Percentiles rank a stretch among this genome's conserved stretches.
Conservation (phyloP, 805 yeast genomes). For the Metschnikowia cerradonensis region DNA sequence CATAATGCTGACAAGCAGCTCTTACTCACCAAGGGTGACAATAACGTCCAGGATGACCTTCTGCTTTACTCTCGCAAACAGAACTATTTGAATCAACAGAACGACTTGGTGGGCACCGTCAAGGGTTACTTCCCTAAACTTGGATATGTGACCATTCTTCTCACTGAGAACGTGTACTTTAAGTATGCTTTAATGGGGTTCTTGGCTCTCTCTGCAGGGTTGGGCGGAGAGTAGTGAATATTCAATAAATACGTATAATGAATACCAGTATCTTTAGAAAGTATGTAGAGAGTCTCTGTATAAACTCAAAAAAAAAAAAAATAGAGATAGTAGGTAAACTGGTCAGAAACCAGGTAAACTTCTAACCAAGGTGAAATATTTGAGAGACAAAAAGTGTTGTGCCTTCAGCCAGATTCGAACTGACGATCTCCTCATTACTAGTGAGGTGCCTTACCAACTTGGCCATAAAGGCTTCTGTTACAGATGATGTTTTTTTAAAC, state of each 20-base stretch:
- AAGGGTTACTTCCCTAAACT: conserved; percentile 84
- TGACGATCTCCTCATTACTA: conserved; percentile 41
- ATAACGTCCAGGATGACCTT: conserved; percentile 87
- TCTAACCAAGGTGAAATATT: not conserved
- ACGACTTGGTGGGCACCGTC: conserved; percentile 87
- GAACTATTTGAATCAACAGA: conserved; percentile 67
- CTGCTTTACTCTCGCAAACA: conserved; percentile 76
- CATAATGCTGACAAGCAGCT: conserved; percentile 55
- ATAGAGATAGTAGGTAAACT: too few relatives aligned
- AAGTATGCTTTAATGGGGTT: conserved; percentile 73
- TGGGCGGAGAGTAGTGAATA: conserved; percentile 27
- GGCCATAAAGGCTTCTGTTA: conserved; percentile 29
- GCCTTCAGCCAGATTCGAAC: conserved; percentile 21
- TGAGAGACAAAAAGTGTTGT: not conserved
- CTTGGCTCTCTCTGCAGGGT: conserved; percentile 64
- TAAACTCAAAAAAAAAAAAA: too few relatives aligned
- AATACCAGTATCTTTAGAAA: too few relatives aligned
- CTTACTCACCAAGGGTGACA: conserved; percentile 92
- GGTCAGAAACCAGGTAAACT: too few relatives aligned
- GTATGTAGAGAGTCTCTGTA: too few relatives aligned
- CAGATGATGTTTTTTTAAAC: too few relatives aligned
- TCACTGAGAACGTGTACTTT: conserved; percentile 83
- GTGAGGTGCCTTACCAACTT: conserved; percentile 41
- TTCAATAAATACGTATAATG: not conserved
- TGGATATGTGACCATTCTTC: conserved; percentile 87